Evolutionary conservation across 2,329 filamentous ascomycete genomes (phyloP).

Genomic region (Colletotrichum ledebouriae): DNA sequence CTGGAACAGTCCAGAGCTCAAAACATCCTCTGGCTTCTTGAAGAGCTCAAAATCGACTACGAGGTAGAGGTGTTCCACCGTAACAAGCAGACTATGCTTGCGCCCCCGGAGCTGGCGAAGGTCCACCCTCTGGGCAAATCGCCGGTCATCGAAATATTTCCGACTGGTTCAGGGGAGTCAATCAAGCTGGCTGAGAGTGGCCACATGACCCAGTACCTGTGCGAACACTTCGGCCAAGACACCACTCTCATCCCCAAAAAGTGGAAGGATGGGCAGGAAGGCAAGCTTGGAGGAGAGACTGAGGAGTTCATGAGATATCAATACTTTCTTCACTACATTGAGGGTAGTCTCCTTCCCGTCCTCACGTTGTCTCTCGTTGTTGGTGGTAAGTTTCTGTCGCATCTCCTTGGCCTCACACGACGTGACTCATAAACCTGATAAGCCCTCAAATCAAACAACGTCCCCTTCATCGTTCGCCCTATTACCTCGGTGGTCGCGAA

Average conservation of each 20-base stretch:
- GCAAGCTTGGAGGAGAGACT: slow-evolving; percentile 70
- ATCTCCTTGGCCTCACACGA: neutral
- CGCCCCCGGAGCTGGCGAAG: slow-evolving; percentile 80
- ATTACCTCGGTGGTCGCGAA: slow-evolving; percentile 62
- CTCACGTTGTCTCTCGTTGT: slow-evolving; percentile 76
- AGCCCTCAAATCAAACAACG: slow-evolving; percentile 59
- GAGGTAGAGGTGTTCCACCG: slow-evolving; percentile 86
- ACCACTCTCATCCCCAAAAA: slow-evolving; percentile 64
- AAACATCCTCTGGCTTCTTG: slow-evolving; percentile 86
- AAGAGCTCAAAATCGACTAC: slow-evolving; percentile 84
- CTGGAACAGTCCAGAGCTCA: slow-evolving; percentile 86
- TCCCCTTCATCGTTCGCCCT: slow-evolving; percentile 68
- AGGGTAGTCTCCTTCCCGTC: slow-evolving; percentile 84
- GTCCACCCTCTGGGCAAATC: slow-evolving; percentile 91
- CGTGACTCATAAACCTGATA: neutral
- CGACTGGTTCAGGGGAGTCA: slow-evolving; percentile 56
- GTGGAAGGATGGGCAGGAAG: slow-evolving; percentile 71
- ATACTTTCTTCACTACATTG: slow-evolving; percentile 85
- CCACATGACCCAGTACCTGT: slow-evolving; percentile 84
- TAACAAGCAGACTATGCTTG: slow-evolving; percentile 70
- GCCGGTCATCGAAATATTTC: slow-evolving; percentile 78
- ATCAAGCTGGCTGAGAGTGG: slow-evolving; percentile 84
- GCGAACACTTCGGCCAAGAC: slow-evolving; percentile 69
- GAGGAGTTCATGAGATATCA: slow-evolving; percentile 71
- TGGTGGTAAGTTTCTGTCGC: slow-evolving; percentile 53